These are phyloP conservation scores for Climacium dendroides DNA, from an alignment of 225 moss, liverwort and hornwort species.

Conservation along the genomic window DNA sequence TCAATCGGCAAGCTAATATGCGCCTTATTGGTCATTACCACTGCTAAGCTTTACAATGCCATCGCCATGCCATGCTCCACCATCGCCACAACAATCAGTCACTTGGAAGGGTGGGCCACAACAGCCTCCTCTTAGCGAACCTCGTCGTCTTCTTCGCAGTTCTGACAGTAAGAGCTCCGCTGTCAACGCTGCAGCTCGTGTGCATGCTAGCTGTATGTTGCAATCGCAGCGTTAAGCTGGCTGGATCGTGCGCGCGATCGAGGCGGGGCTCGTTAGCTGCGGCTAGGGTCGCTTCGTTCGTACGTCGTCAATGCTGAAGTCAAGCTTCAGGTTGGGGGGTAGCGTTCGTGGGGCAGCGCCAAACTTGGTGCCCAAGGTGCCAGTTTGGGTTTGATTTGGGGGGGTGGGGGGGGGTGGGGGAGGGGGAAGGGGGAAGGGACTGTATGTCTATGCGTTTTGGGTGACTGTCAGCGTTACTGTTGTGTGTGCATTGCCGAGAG, in stretches of 20 bases:
- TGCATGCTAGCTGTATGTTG: conserved; percentile 1
- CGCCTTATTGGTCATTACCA: background rate
- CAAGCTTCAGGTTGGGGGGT: background rate
- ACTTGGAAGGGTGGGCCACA: background rate
- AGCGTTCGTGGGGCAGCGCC: background rate
- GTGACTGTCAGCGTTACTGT: background rate
- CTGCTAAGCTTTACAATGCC: background rate
- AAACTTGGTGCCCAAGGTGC: background rate
- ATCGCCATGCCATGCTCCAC: background rate
- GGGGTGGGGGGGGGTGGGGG: too few relatives aligned
- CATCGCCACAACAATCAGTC: background rate
- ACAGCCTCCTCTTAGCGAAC: too few relatives aligned
- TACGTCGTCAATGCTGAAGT: background rate
- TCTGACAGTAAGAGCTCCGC: background rate
- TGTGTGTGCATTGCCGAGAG: background rate
- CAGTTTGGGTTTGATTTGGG: background rate
- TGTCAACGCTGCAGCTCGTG: background rate
- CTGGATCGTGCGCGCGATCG: background rate
- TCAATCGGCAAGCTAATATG: background rate
- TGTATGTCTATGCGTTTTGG: background rate
- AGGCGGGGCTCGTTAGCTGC: background rate
- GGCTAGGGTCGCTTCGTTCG: background rate
- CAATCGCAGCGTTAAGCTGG: background rate
- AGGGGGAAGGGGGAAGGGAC: background rate
- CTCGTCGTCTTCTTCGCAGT: background rate